Percentiles rank a stretch among this genome's conserved stretches.
Conservation (phyloP, 768 basidiomycete genomes). For the Asterophora lycoperdoides region DNA sequence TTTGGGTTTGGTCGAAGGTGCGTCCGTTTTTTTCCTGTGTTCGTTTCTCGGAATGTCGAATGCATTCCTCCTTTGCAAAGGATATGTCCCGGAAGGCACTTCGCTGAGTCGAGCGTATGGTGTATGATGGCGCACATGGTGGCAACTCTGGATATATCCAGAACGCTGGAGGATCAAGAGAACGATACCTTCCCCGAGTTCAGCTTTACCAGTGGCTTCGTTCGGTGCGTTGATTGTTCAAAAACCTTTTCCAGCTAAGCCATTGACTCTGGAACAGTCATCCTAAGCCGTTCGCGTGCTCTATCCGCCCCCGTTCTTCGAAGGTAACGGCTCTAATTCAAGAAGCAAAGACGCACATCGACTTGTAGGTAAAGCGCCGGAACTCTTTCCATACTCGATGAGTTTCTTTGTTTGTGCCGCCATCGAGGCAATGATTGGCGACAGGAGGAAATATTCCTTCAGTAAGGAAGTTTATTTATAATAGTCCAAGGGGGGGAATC, state of each 20-base stretch:
- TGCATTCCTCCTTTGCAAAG: conserved; percentile 19
- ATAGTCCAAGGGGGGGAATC: not conserved
- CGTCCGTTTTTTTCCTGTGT: not conserved
- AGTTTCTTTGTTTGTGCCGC: not conserved
- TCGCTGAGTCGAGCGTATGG: conserved; percentile 48
- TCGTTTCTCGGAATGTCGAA: conserved; percentile 1
- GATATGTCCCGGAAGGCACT: conserved; percentile 51
- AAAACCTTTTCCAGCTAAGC: not conserved
- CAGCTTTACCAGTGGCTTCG: conserved; percentile 40
- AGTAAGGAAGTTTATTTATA: not conserved
- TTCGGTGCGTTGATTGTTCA: conserved; percentile 39
- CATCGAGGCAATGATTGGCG: not conserved
- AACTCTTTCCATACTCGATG: not conserved
- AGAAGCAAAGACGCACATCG: conserved; percentile 21
- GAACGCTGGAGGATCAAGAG: conserved; percentile 38
- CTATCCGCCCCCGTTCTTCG: conserved; percentile 41
- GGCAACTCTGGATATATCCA: conserved; percentile 42
- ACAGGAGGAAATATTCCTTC: not conserved
- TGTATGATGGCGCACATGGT: conserved; percentile 40
- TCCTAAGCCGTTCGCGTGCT: conserved; percentile 46
- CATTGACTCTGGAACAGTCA: conserved; percentile 31
- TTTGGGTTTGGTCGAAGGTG: conserved; percentile 59
- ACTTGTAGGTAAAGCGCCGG: conserved; percentile 3
- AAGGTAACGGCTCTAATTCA: conserved; percentile 25
- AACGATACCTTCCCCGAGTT: conserved; percentile 33